Percentiles rank a stretch among this genome's conserved stretches.
These are phyloP conservation scores for Crataegus laevigata DNA, from an alignment of 306 rosid genomes.

Conservation along the genomic window DNA sequence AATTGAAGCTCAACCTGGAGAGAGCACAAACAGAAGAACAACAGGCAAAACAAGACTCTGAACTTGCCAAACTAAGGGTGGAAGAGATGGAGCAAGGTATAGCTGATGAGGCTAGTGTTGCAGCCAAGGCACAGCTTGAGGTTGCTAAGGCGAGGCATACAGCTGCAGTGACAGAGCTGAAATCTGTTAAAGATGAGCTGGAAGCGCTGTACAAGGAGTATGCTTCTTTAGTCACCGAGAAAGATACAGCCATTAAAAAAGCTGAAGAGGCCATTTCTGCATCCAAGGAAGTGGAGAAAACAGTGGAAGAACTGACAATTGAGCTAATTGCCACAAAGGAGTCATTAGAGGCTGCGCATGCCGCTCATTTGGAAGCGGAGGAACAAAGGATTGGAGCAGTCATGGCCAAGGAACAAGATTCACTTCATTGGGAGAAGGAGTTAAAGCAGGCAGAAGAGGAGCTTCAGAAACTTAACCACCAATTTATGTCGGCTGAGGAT, in stretches of 20 bases:
- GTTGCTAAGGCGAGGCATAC: conserved; percentile 86
- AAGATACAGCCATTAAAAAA: conserved; percentile 56
- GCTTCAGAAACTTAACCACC: conserved; percentile 64
- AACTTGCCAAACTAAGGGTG: conserved; percentile 94
- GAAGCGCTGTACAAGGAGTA: conserved; percentile 58
- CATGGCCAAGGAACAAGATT: conserved; percentile 96
- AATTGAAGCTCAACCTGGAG: conserved; percentile 85
- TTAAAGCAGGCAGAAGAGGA: conserved; percentile 84
- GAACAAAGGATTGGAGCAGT: conserved; percentile 90
- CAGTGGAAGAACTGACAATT: conserved; percentile 83
- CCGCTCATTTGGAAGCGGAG: conserved; percentile 91
- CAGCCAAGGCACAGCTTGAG: conserved; percentile 97
- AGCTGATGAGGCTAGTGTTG: conserved; percentile 92
- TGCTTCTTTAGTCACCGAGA: conserved; percentile 67
- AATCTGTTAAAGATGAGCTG: conserved; percentile 75
- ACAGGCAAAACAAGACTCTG: conserved; percentile 95
- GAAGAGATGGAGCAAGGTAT: conserved; percentile 99
- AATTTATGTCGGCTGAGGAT: conserved; percentile 68
- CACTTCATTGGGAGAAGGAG: conserved; percentile 89
- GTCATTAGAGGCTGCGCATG: conserved; percentile 80
- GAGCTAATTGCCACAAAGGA: conserved; percentile 86
- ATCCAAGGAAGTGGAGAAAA: conserved; percentile 84
- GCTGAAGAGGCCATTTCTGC: conserved; percentile 84
- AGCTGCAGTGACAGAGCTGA: conserved; percentile 71
- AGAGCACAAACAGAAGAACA: conserved; percentile 94